Evolutionary conservation across 2,329 filamentous ascomycete species (phyloP).

Genomic region (Alternaria infectoria): DNA sequence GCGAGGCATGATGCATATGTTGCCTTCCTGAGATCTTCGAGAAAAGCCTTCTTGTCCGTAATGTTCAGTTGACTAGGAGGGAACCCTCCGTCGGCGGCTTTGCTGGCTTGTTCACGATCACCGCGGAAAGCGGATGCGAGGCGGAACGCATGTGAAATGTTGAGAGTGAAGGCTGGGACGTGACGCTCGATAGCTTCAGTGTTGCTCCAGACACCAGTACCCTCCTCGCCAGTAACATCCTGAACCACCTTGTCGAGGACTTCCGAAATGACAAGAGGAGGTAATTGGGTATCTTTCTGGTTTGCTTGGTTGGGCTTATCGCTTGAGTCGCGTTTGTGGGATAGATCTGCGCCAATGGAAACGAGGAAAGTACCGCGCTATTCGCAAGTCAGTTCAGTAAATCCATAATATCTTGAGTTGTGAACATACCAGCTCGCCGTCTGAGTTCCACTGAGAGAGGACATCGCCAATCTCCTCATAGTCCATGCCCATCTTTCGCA

Average conservation of each 20-base stretch:
- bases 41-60: constrained; percentile 51
- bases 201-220: constrained; percentile 71
- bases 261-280: constrained; percentile 62
- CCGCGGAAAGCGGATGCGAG: constrained; percentile 67
- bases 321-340: constrained; percentile 55
- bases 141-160: constrained; percentile 67
- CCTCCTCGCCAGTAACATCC: constrained; percentile 69
- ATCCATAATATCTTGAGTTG: neutral
- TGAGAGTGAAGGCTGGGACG: constrained; percentile 69
- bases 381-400: constrained; percentile 1
- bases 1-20: constrained; percentile 67
- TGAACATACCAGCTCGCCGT: constrained; percentile 60
- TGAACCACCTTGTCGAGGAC: constrained; percentile 75
- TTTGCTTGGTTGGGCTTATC: constrained; percentile 20
- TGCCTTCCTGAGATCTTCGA: constrained; percentile 65
- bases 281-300: constrained; percentile 4
- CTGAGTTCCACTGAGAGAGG: constrained; percentile 66
- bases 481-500: constrained; percentile 63
- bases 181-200: constrained; percentile 67
- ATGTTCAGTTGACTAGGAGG: constrained; percentile 47
- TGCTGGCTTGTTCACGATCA: constrained; percentile 60
- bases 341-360: constrained; percentile 68
- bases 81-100: constrained; percentile 53
- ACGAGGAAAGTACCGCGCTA: constrained; percentile 66
- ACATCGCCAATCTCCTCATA: constrained; percentile 67